A percentile compares a stretch with the other conserved stretches of the same genome.
Conservation (phyloP, 768 basidiomycete species). For the Termitomyces sp. region DNA sequence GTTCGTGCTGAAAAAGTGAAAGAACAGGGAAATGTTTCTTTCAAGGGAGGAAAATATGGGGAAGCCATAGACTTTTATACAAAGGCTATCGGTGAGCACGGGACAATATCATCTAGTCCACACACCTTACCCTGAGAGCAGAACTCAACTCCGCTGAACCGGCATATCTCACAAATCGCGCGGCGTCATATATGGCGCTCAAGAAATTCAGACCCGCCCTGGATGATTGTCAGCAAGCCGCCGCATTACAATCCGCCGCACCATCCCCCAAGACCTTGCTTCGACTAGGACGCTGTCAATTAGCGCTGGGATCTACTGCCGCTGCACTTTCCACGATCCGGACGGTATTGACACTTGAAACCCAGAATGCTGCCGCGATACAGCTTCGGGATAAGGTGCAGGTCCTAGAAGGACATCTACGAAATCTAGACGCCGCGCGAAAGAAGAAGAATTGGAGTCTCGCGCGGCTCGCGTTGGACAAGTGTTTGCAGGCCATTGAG, state of each 20-base stretch:
- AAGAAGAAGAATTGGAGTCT: slow-evolving; percentile 70
- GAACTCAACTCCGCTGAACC: slow-evolving; percentile 66
- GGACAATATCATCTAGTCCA: background rate
- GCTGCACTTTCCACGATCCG: slow-evolving; percentile 68
- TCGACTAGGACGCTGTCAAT: slow-evolving; percentile 81
- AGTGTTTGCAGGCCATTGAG: slow-evolving; percentile 70
- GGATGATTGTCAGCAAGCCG: slow-evolving; percentile 76
- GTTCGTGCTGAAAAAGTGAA: slow-evolving; percentile 62
- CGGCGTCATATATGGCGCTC: slow-evolving; percentile 80
- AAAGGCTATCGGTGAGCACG: slow-evolving; percentile 60
- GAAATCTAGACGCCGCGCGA: slow-evolving; percentile 58
- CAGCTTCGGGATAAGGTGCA: slow-evolving; percentile 62
- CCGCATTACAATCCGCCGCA: slow-evolving; percentile 54
- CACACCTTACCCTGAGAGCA: slow-evolving; percentile 22
- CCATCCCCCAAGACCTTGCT: slow-evolving; percentile 78
- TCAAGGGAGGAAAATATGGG: slow-evolving; percentile 62
- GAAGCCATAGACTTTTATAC: slow-evolving; percentile 77
- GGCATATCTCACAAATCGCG: slow-evolving; percentile 81
- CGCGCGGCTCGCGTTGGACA: slow-evolving; percentile 78
- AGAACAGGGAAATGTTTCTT: slow-evolving; percentile 73
- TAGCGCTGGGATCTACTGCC: slow-evolving; percentile 70
- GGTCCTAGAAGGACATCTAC: slow-evolving; percentile 63
- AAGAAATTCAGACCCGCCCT: slow-evolving; percentile 77
- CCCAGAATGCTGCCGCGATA: slow-evolving; percentile 55
- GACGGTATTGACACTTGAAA: slow-evolving; percentile 59